A percentile compares a stretch with the other conserved stretches of the same genome.
Evolutionary conservation across 441 rosid species (phyloP).

Genomic region (Croton laevigatus): DNA sequence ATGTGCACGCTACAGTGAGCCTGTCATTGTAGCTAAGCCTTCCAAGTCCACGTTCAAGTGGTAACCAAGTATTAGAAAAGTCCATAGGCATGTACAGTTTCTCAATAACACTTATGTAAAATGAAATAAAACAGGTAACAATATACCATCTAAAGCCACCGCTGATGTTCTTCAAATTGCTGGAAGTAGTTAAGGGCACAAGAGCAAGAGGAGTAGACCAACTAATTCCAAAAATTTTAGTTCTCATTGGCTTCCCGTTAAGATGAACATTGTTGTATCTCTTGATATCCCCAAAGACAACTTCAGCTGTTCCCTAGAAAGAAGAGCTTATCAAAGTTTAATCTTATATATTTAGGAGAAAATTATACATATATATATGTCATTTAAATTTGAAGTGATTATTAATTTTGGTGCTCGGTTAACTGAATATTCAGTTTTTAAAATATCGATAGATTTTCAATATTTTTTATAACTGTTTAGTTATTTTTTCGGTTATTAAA

Average conservation of each 20-base stretch:
- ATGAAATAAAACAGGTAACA: not conserved
- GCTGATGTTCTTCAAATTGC: conserved; percentile 22
- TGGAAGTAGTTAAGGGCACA: conserved; percentile 11
- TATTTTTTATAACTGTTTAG: too few species aligned
- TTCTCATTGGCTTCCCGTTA: conserved; percentile 84
- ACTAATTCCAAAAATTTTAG: conserved; percentile 69
- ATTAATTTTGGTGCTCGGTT: too few species aligned
- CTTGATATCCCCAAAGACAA: conserved; percentile 63
- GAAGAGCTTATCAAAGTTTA: conserved; percentile 40
- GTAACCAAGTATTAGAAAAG: not conserved
- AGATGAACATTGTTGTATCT: conserved; percentile 78
- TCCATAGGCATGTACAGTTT: not conserved
- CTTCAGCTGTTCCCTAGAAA: conserved; percentile 86
- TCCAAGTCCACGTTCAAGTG: not conserved
- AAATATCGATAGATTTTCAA: too few species aligned
- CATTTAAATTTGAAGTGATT: too few species aligned
- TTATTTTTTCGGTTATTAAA: too few species aligned
- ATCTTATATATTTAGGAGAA: too few species aligned
- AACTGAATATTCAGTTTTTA: too few species aligned
- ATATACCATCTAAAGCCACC: conserved; percentile 34
- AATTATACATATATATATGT: too few species aligned
- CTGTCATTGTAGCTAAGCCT: not conserved
- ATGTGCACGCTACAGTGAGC: not conserved
- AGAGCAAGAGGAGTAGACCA: conserved; percentile 25
- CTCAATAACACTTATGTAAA: not conserved